Conservation (phyloP, 257 asterid genomes). For the Rhazya stricta region DNA sequence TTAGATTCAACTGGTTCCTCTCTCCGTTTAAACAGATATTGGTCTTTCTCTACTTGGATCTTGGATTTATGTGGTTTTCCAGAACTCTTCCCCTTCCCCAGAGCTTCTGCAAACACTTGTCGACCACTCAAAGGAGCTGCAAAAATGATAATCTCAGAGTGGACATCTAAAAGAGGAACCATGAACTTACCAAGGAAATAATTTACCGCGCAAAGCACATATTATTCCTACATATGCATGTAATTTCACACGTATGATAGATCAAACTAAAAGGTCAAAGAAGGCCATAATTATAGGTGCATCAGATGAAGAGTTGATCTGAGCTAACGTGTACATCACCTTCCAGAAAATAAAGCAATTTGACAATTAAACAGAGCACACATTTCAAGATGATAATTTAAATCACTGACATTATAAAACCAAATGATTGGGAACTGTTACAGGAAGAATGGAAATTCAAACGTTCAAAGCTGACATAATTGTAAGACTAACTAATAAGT, state of each 20-base stretch:
- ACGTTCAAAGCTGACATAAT: background rate
- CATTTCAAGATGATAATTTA: background rate
- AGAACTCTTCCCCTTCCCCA: slow-evolving; percentile 37
- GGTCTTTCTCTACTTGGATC: slow-evolving; percentile 34
- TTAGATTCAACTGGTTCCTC: slow-evolving; percentile 53
- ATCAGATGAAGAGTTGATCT: background rate
- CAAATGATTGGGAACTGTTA: background rate
- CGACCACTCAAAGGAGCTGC: slow-evolving; percentile 47
- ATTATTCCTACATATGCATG: background rate
- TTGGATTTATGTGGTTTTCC: slow-evolving; percentile 25
- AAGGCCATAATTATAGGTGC: background rate
- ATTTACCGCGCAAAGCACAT: background rate
- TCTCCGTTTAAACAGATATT: slow-evolving; percentile 43
- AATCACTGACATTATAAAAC: background rate
- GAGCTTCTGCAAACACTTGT: slow-evolving; percentile 38
- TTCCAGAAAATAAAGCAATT: background rate
- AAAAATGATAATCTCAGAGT: slow-evolving; percentile 9
- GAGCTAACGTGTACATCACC: background rate
- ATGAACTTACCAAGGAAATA: background rate
- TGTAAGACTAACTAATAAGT: background rate
- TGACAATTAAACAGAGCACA: no score
- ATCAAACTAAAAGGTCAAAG: background rate
- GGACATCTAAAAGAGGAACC: background rate
- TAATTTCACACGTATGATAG: background rate
- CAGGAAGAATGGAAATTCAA: background rate